phyloP scores from a whole-genome alignment of 148 eudicot genomes.

The Simmondsia chinensis region DNA sequence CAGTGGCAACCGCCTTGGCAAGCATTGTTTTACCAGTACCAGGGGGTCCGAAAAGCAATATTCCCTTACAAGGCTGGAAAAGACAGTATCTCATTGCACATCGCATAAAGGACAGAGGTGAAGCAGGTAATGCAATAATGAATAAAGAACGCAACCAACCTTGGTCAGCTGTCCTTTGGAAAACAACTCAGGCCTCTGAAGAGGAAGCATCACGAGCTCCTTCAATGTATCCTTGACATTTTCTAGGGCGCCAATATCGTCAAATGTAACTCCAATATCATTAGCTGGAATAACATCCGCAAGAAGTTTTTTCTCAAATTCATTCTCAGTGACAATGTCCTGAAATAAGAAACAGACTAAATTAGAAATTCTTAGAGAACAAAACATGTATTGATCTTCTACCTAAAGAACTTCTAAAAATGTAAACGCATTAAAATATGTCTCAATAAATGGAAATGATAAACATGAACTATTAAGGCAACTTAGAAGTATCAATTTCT shows the following conservation, averaged over 20 bases:
- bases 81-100: constrained; percentile 10
- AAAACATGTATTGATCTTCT: too few relatives aligned
- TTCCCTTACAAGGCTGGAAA: constrained; percentile 92
- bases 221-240: constrained; percentile 77
- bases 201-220: constrained; percentile 87
- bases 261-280: constrained; percentile 87
- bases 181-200: constrained; percentile 89
- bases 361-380: too few relatives aligned
- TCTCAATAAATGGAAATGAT: too few relatives aligned
- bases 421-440: too few relatives aligned
- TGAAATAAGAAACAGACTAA: constrained; percentile 16
- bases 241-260: constrained; percentile 85
- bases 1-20: constrained; percentile 97
- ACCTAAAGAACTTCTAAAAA: neutral
- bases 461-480: too few relatives aligned
- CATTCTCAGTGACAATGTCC: constrained; percentile 96
- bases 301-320: constrained; percentile 84
- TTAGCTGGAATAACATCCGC: constrained; percentile 81
- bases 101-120: neutral
- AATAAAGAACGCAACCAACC: constrained; percentile 23
- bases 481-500: too few relatives aligned
- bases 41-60: constrained; percentile 91
- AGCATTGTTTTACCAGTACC: constrained; percentile 99
- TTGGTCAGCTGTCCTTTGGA: constrained; percentile 84
- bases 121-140: neutral